Conservation (phyloP, 805 yeast genomes). For the Candida quercuum region DNA sequence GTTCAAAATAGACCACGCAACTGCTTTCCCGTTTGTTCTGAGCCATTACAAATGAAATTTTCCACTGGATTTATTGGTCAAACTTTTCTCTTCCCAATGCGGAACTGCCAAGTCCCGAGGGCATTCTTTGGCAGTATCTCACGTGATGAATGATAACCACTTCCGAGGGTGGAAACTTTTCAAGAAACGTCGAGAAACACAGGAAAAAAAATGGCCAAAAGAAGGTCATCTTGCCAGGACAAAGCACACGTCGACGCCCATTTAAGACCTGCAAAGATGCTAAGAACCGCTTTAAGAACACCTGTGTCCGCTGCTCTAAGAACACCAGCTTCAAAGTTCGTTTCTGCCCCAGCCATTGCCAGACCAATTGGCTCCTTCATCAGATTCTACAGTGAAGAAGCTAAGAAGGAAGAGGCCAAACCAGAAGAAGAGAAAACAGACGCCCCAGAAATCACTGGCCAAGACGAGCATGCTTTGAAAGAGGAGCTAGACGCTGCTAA, state of each 20-base stretch:
- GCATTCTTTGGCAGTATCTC: no score
- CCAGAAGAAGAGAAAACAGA: slow-evolving; percentile 7
- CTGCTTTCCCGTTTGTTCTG: no score
- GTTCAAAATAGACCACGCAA: no score
- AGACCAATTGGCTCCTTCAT: slow-evolving; percentile 4
- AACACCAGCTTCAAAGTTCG: neutral
- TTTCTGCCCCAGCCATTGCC: slow-evolving; percentile 4
- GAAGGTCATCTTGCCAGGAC: neutral
- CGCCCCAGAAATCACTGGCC: neutral
- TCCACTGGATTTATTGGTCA: neutral
- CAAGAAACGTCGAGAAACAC: neutral
- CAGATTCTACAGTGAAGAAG: slow-evolving; percentile 25
- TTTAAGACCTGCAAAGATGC: slow-evolving; percentile 7
- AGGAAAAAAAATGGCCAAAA: neutral
- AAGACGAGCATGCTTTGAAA: slow-evolving; percentile 2
- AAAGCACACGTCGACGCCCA: neutral
- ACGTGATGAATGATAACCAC: no score
- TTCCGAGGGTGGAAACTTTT: neutral
- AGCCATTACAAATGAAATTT: neutral
- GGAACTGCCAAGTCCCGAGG: neutral
- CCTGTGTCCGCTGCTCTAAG: slow-evolving; percentile 9
- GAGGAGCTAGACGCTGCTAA: slow-evolving; percentile 19
- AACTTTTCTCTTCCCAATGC: no score
- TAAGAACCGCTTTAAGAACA: slow-evolving; percentile 16
- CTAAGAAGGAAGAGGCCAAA: slow-evolving; percentile 16